Conservation (phyloP, 2,329 filamentous ascomycete species). For the Paecilomyces sp. region DNA sequence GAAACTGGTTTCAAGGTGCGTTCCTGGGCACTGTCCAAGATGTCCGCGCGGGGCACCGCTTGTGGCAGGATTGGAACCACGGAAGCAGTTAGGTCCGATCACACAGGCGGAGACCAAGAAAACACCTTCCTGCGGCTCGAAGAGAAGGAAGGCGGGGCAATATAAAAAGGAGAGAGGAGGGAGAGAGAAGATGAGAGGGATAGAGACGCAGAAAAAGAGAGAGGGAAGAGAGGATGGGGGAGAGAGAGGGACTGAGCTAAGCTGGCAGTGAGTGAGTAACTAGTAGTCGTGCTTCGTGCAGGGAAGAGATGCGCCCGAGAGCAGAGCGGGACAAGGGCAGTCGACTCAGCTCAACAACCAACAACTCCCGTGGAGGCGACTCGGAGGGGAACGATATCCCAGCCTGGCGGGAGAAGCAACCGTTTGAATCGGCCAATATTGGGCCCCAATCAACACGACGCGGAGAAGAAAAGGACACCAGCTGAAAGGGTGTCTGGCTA, state of each 20-base stretch:
- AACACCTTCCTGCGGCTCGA: neutral
- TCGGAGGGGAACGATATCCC: neutral
- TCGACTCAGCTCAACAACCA: neutral
- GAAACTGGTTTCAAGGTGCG: neutral
- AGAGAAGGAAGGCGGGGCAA: neutral
- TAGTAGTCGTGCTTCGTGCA: neutral
- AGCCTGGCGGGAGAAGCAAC: constrained; percentile 2
- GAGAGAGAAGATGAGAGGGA: neutral
- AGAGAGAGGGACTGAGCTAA: neutral
- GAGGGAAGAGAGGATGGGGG: neutral
- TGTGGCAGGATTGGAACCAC: neutral
- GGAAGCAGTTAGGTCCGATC: neutral
- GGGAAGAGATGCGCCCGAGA: neutral
- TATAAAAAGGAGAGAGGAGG: neutral
- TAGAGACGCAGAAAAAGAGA: neutral
- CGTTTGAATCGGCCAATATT: neutral
- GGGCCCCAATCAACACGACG: neutral
- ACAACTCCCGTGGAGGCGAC: neutral
- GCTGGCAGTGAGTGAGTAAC: neutral
- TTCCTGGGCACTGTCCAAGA: neutral
- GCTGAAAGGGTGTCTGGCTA: neutral
- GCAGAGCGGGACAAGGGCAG: neutral
- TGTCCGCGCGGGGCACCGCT: neutral
- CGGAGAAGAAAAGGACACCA: neutral
- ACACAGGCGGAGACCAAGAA: neutral